Base-by-base conservation (phyloP, 164 flowering plant genomes). In the Nymphaea colorata region DNA sequence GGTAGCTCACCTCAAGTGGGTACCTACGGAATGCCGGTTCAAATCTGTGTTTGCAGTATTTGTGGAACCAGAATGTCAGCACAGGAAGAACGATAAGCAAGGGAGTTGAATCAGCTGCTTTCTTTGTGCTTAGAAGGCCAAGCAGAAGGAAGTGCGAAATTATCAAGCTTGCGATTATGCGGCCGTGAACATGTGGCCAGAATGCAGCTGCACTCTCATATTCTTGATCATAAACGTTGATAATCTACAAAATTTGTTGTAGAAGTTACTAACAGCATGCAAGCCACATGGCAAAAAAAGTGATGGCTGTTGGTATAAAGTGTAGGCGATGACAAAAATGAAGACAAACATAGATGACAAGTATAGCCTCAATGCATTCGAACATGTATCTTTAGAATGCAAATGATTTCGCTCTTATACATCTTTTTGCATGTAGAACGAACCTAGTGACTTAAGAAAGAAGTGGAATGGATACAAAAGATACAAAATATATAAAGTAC, bases 121-220 rank as follows among this genome's bases (percentile, higher is more conserved):
- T 76, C 78, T 90, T 92, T 4, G 99, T 90, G 80, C 94, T 86
- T 25, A 94, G 87, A 63, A 94, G 81, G 43, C 99, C 99, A 74
- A 94, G 57, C 67, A 94, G 72, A 47, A 94, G 87, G 64, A 94
- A 82, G 15, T 94, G 99, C 67, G 98, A 88, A 71, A 94, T 88
- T 72, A 91, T 69, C 62, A 94, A 80, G 81, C 96, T 85, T 59
- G 86, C 91, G 51, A 94, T 77, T 43, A 94, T 86, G 65, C 97
- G 96, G 71, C 84, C 78, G 57, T 94, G 99, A 69, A 94, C 96
- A 67, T 84, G 90, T 44, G 99, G 99, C 99, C 99, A 94, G 73
- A 90, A 92, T 68, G 98, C 96, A 67, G 83, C 99, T 66, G 69
- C 89, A 76, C 98, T 94, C 77, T 94, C 99, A 65, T 94, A 94